Base-by-base conservation (phyloP, 2,329 filamentous ascomycete genomes). In the Sarocladiaceae sp. region DNA sequence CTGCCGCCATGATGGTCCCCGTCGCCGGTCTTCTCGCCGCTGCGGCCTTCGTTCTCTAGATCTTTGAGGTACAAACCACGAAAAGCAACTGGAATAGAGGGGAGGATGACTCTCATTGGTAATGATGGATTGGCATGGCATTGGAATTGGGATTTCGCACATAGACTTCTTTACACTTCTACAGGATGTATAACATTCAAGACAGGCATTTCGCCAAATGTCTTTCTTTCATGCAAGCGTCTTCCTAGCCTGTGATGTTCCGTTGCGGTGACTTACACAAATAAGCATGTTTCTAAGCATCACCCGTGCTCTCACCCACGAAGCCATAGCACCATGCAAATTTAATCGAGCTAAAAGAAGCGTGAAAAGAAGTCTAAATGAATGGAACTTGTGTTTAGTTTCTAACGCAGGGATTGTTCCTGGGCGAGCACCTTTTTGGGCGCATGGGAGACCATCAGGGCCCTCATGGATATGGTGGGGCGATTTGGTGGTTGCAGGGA, bases 381-480 rank as follows among this genome's bases (percentile, higher is more conserved):
- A 8, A 8, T 5, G 5, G 12, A 17, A 17, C 7, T n/a, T 6
- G 13, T 18, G 15, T 23, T 8, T 36, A 22, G 37, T 23, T 31
- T 47, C 13, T n/a, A 23, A n/a, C 20, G 15, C 7, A n/a, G 28
- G 28, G 28, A 20, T 10, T n/a, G 13, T 23, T 44, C 5, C 35
- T 20, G 28, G n/a, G 25, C 29, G 25, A 31, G 33, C 33, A 36
- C 33, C 12, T 36, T 36, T 36, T 36, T n/a, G 6, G 33, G 7
- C 33, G 33, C 33, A 36, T 36, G 49, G 20, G 17, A 25, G 15
- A 51, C 52, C 52, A 53, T 53, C 52, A 51, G 46, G 52, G 52
- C 47, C 50, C 52, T 53, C 51, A 26, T 23, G n/a, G 3, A 17
- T 5, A 5, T 36, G 33, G 33, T n/a, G 7, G 15, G 15, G 18